Evolutionary conservation across 306 rosid species (phyloP), one percentile per base, ranked within the genome.

Genomic region (Oemleria cerasiformis): DNA sequence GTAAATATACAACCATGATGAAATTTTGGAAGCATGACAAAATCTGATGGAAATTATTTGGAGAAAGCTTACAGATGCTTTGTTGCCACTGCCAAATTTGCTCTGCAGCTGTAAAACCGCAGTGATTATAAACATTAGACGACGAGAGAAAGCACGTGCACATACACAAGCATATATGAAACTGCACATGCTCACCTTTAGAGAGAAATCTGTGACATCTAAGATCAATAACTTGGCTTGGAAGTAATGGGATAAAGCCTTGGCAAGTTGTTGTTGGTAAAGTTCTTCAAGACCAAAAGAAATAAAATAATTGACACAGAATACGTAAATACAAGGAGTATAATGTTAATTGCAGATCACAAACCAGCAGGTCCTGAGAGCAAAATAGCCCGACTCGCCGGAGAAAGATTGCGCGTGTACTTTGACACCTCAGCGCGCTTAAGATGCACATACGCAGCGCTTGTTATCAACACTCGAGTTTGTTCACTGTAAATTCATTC

Each of bases 351-450:
- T 41, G 41, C 48, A 69, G 44, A 56, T 9, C 56, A 74, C 78
- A 76, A 72, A 94, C 97, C 97, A 40, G 97, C 87, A 49, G 97
- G 97, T 21, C 99, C 99, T 2, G 99, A 95, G 42, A 91, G 97
- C 80, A 95, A 74, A 81, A 95, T 91, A 42, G 97, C 90, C 47
- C 92, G 83, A 73, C 97, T 95, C 16, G 96, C 97, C n/a, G 99
- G 99, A 72, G 96, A 82, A 53, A 95, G 97, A 72, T 95, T 95
- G 12, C 99, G 91, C 0, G 97, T 89, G 72, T 85, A 77, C 77
- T 86, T 95, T 0, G 88, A 95, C 80, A 89, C 91, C 59, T 95
- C 99, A 17, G 90, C 88, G 61, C 90, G 87, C 82, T 88, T 95
- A 62, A 95, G 83, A 81, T 95, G 97, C 38, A 95, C 96, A 75